These are phyloP conservation scores for Carnegiea gigantea DNA, from an alignment of 179 eudicot species.

Conservation along the genomic window DNA sequence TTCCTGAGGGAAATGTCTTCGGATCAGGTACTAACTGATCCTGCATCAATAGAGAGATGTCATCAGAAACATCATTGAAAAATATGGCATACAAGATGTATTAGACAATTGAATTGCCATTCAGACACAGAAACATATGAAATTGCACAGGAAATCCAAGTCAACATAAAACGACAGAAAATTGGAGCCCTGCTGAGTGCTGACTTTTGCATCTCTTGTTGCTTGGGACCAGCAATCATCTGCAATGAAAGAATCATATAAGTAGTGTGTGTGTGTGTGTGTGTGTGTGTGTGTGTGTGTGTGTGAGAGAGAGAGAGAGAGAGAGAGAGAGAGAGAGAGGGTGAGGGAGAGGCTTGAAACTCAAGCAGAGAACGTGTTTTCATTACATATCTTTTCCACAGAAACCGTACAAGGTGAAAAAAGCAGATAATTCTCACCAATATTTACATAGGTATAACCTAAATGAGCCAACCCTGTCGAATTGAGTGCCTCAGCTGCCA, in stretches of 20 bases:
- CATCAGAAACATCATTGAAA: slow-evolving; percentile 12
- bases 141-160: neutral
- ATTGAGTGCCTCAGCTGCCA: slow-evolving; percentile 89
- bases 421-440: slow-evolving; percentile 48
- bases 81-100: neutral
- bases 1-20: slow-evolving; percentile 87
- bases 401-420: neutral
- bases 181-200: slow-evolving; percentile 28
- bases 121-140: neutral
- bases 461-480: slow-evolving; percentile 83
- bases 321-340: no score
- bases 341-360: neutral
- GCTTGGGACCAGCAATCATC: slow-evolving; percentile 93
- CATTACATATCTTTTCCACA: neutral
- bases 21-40: slow-evolving; percentile 73
- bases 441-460: slow-evolving; percentile 78
- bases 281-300: no score
- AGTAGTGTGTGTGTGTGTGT: no score
- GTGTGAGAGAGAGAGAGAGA: neutral
- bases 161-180: neutral
- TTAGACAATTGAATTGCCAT: neutral
- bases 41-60: slow-evolving; percentile 39
- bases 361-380: neutral
- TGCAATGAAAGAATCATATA: slow-evolving; percentile 31
- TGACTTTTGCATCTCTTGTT: slow-evolving; percentile 48